Conservation (phyloP, 2,329 filamentous ascomycete genomes). For the Pestalotiopsis sp. region DNA sequence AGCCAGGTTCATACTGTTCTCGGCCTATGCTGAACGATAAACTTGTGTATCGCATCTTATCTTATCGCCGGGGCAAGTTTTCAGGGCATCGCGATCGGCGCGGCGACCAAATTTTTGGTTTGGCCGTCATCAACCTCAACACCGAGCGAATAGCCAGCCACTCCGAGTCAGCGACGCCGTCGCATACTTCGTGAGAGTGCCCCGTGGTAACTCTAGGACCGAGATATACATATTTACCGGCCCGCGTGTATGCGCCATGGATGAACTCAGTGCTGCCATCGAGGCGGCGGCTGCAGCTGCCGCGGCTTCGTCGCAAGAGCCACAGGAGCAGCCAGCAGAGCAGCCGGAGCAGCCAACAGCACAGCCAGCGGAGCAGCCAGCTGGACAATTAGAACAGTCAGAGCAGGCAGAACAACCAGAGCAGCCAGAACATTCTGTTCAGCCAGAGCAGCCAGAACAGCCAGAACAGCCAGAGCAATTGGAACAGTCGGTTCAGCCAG, state of each 20-base stretch:
- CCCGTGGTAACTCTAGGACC: constrained; percentile 5
- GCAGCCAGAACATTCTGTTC: background rate
- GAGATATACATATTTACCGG: background rate
- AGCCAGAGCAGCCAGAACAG: background rate
- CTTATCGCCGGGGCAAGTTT: constrained; percentile 19
- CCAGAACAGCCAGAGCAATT: background rate
- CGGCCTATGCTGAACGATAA: background rate
- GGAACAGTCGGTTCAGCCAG: too few relatives aligned
- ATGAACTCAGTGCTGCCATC: constrained; percentile 12
- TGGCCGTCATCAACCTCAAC: constrained; percentile 13
- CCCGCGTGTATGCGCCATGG: constrained; percentile 15
- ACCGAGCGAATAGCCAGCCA: background rate
- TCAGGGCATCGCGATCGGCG: constrained; percentile 21
- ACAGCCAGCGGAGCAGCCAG: background rate
- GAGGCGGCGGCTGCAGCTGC: constrained; percentile 11
- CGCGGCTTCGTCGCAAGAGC: background rate
- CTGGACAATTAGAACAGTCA: background rate
- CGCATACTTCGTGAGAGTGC: constrained; percentile 10
- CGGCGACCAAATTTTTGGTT: constrained; percentile 17
- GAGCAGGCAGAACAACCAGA: background rate
- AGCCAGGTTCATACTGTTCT: background rate
- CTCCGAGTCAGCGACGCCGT: constrained; percentile 8
- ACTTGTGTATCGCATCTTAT: constrained; percentile 12
- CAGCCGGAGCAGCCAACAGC: background rate
- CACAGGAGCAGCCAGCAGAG: background rate